Conservation (phyloP, 345 rosid species). For the Euphorbia lathyris region DNA sequence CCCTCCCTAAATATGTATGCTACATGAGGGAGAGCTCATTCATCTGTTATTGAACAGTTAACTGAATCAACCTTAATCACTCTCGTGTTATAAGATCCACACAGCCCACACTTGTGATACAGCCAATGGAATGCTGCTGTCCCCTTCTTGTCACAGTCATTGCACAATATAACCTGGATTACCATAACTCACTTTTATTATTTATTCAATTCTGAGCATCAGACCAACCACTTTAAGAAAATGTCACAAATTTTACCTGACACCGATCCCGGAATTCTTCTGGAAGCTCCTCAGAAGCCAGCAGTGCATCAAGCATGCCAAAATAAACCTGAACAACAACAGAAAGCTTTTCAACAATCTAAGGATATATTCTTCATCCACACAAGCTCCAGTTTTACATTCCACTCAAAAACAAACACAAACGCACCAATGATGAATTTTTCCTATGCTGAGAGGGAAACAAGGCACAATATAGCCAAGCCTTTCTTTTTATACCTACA, state of each 20-base stretch:
- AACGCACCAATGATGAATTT: neutral
- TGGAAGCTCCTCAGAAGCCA: constrained; percentile 58
- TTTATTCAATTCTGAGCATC: neutral
- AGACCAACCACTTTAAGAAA: neutral
- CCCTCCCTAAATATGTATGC: neutral
- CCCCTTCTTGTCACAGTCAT: constrained; percentile 74
- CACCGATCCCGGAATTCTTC: constrained; percentile 55
- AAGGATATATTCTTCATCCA: neutral
- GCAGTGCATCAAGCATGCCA: constrained; percentile 58
- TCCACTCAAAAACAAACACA: neutral
- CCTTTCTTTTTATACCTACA: neutral
- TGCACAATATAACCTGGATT: constrained; percentile 67
- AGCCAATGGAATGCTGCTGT: constrained; percentile 73
- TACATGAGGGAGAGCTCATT: constrained; percentile 3
- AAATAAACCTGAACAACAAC: constrained; percentile 46
- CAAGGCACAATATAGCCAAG: neutral
- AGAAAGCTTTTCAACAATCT: neutral
- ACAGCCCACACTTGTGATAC: constrained; percentile 69
- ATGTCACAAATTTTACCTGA: constrained; percentile 35
- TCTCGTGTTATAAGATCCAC: constrained; percentile 88
- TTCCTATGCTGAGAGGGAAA: neutral
- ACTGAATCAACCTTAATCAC: constrained; percentile 49
- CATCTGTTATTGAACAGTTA: constrained; percentile 22
- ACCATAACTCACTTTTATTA: neutral
- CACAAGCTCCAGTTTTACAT: neutral